These are phyloP conservation scores for Pyrenophora tritici-repentis DNA, from an alignment of 2,329 filamentous ascomycete genomes.

Conservation along the genomic window DNA sequence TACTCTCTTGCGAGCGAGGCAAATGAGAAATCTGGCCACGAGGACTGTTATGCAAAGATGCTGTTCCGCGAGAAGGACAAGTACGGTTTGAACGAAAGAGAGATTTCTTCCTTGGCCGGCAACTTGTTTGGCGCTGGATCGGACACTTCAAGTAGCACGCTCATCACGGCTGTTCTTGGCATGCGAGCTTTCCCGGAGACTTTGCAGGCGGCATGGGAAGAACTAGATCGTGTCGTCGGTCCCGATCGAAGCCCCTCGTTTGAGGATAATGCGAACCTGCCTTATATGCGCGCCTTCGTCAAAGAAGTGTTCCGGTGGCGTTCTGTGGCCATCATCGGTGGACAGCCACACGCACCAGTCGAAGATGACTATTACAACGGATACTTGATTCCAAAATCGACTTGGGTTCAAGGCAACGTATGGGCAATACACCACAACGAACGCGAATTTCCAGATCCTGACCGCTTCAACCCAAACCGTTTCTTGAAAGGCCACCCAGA, in stretches of 20 bases:
- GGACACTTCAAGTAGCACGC: slow-evolving; percentile 42
- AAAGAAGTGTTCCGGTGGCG: slow-evolving; percentile 46
- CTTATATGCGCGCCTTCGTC: slow-evolving; percentile 48
- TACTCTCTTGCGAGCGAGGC: slow-evolving; percentile 41
- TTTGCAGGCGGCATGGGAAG: slow-evolving; percentile 37
- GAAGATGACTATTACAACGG: slow-evolving; percentile 47
- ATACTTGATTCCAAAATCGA: slow-evolving; percentile 47
- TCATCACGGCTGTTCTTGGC: slow-evolving; percentile 42
- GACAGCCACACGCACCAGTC: slow-evolving; percentile 43
- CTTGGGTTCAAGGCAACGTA: slow-evolving; percentile 48
- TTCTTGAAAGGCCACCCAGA: slow-evolving; percentile 38
- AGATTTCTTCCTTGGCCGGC: slow-evolving; percentile 40
- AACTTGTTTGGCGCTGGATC: slow-evolving; percentile 43
- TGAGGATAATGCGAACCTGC: slow-evolving; percentile 39
- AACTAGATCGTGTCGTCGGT: slow-evolving; percentile 42
- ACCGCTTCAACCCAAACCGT: slow-evolving; percentile 43
- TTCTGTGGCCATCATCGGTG: slow-evolving; percentile 43
- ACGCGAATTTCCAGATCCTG: slow-evolving; percentile 45
- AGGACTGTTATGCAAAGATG: slow-evolving; percentile 43
- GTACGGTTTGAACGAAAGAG: slow-evolving; percentile 34
- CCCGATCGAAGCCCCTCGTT: slow-evolving; percentile 39
- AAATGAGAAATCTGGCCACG: slow-evolving; percentile 35
- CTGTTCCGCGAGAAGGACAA: slow-evolving; percentile 50
- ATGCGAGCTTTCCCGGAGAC: slow-evolving; percentile 44
- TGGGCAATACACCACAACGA: slow-evolving; percentile 51